Base-by-base conservation (phyloP, 306 rosid genomes). In the Mucuna pruriens region DNA sequence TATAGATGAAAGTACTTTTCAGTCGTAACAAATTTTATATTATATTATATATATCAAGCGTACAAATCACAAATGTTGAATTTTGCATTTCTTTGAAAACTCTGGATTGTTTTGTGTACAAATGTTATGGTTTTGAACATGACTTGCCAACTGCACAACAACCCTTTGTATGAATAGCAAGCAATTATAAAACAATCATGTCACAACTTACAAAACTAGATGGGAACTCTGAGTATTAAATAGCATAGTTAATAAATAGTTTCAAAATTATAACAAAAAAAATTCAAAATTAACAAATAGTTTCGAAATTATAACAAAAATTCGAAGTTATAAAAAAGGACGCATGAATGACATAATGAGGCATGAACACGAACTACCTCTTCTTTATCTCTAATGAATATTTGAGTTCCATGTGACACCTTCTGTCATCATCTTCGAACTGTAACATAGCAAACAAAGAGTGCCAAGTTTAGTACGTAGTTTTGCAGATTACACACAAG, bases 361-460 rank as follows among this genome's bases (percentile, higher is more conserved):
- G 7, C 31, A 61, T 55, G 51, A 70, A 61, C n/a, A 16, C 1
- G 23, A 16, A 69, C 84, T 83, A 69, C 39, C 86, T 68, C 67
- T 68, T 85, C 54, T 73, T 82, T 31, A 85, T 85, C 86, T 82
- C 88, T 81, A 85, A 78, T 80, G 44, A 67, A 79, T 85, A 85
- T 60, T 85, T 82, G 75, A 85, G 84, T 52, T 85, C 88, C 86
- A 85, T 67, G 81, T 85, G 76, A 68, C 88, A 82, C 66, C 86
- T 78, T 85, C 5, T 58, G 60, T 85, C 88, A 45, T 85, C 88
- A 85, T 85, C 88, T 82, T 82, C 86, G 78, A 85, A 85, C 88
- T 85, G 88, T n/a, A 29, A 81, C 42, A 82, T 54, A 85, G 48
- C 7, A 78, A 78, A 17, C 60, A 77, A 31, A 66, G 29, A 65